Evolutionary conservation across 1,139 yeast species (phyloP).

Genomic region (Starmera stellimalicola): DNA sequence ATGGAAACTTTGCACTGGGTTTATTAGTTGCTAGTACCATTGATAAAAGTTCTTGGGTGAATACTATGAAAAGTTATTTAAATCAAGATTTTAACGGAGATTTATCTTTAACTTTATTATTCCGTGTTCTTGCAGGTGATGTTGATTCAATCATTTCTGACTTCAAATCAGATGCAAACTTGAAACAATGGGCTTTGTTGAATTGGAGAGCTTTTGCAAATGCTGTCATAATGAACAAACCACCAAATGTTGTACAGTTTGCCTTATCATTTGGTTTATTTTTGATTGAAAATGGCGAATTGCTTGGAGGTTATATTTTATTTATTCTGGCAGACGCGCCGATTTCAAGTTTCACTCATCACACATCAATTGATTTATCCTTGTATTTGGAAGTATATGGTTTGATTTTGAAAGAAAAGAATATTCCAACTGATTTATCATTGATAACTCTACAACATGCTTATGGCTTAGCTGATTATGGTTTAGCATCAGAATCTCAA

Average conservation of each 20-base stretch:
- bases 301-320: conserved; percentile 35
- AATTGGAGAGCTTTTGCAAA: conserved; percentile 47
- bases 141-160: conserved; percentile 43
- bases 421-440: conserved; percentile 32
- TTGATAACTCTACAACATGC: conserved; percentile 56
- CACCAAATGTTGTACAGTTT: conserved; percentile 35
- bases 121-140: conserved; percentile 61
- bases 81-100: conserved; percentile 34
- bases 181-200: conserved; percentile 38
- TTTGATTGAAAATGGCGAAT: conserved; percentile 29
- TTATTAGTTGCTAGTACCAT: conserved; percentile 58
- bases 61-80: conserved; percentile 44
- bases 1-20: conserved; percentile 73
- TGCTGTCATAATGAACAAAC: conserved; percentile 29
- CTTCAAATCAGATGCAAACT: conserved; percentile 30
- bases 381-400: conserved; percentile 70
- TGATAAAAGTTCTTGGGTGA: conserved; percentile 54
- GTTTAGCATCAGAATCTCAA: conserved; percentile 46
- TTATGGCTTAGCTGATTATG: conserved; percentile 53
- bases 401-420: conserved; percentile 31
- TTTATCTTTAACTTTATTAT: conserved; percentile 50
- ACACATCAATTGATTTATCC: conserved; percentile 27
- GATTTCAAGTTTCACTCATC: conserved; percentile 20
- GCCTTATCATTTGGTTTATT: conserved; percentile 47
- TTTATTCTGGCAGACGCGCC: conserved; percentile 43